Evolutionary conservation across 768 basidiomycete species (phyloP), one percentile per base, ranked within the genome.

Genomic region (Mycena alexandri): DNA sequence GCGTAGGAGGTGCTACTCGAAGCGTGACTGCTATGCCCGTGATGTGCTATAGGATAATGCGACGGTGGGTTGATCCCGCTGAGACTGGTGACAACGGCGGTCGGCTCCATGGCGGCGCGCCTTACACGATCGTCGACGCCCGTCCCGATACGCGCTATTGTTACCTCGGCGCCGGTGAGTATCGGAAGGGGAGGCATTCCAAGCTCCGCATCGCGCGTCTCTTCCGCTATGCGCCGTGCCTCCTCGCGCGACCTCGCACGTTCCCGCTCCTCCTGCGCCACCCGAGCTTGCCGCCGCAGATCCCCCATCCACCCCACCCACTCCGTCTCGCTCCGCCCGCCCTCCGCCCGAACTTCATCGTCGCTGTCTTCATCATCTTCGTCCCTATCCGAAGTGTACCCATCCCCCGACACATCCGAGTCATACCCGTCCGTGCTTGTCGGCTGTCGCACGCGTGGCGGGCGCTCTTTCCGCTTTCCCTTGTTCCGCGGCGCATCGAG

Each of bases 231-330:
- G 36, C 54, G 53, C 34, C 75, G 66, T 16, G 71, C 74, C 61
- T 74, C 70, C 16, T 57, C 54, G 9, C 22, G 51, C 4, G 60
- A 47, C 12, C 19, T 9, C 1, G 21, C 36, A 24, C 42, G 67
- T n/a, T 6, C 43, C 7, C 72, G 68, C 47, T 65, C 65, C 17
- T 77, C 73, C 43, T 81, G 79, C 3, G 81, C 71, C 9, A 71
- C 59, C 34, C 72, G 70, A 21, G 63, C 68, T 70, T 83, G 83
- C 22, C 84, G 79, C 46, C 82, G 78, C 48, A 90, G 61, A 78
- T 90, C 90, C 6, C 84, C 84, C 73, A 83, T 79, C 90, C 90
- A 92, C 1, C 86, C 87, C 5, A 85, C 80, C 90, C 90, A 92
- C 73, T 92, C 90, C 22, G 79, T 78, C 74, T 91, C 90, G 70